Evolutionary conservation across 805 yeast genomes (phyloP), one percentile per base, ranked within the genome.

Genomic region (Pichia deserticola): DNA sequence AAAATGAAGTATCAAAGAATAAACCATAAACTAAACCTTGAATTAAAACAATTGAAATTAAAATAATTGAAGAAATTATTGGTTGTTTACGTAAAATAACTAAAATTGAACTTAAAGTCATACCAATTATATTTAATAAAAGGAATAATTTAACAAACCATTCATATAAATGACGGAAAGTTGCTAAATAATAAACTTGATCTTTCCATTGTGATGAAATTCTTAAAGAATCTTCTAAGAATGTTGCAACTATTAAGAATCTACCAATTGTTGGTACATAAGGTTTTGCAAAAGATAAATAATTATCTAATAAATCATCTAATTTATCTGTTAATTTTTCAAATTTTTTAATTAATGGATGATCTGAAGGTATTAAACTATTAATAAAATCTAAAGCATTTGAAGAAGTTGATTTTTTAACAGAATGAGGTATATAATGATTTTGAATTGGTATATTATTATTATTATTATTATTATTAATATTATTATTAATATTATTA

Each of bases 11-110:
- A 59, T 90, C 96, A 58, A 84, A 81, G 55, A 88, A 78, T 54
- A 90, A 74, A 5, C 98, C 98, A 63, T 92, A 92, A 52, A 86
- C 86, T 12, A 90, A 56, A 6, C 96, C 97, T 71, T 92, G 99
- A 42, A 82, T 66, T 13, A 88, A 61, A 35, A 92, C 87, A 54
- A 89, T 92, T 7, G 75, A 72, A 40, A 84, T 68, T 56, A 92
- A 75, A 0, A 82, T 77, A 42, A 78, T 75, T 5, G 95, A 82
- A 8, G 97, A 89, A 55, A 79, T 73, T 44, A 79, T 78, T 25
- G 86, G 78, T 52, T 79, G 75, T 64, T 80, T 84, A 63, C 89
- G 78, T 57, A 82, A 63, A 41, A 90, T 77, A 54, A 92, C 79
- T 57, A 84, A 66, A 20, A 83, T 74, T 7, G 97, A 84, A 7